Percentiles rank a stretch among this genome's conserved stretches.
These are phyloP conservation scores for Cystobasidium ongulense DNA, from an alignment of 768 basidiomycete species.

Conservation along the genomic window DNA sequence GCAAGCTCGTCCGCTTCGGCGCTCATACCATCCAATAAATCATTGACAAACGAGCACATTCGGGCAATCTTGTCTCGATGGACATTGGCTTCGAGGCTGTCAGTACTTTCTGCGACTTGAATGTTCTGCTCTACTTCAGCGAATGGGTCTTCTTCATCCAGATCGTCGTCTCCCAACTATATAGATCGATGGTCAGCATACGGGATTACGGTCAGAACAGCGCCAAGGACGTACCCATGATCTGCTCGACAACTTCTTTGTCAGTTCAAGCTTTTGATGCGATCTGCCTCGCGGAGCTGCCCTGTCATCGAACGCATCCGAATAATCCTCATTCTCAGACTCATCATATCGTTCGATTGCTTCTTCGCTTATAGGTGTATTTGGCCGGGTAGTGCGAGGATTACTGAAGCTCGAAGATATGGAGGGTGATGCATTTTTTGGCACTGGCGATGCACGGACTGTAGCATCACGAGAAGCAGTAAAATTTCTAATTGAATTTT, in stretches of 20 bases:
- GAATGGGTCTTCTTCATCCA: constrained; percentile 92
- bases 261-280: constrained; percentile 61
- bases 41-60: constrained; percentile 68
- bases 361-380: not conserved
- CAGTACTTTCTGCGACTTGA: constrained; percentile 45
- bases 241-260: constrained; percentile 74
- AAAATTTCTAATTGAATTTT: constrained; percentile 17
- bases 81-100: constrained; percentile 83
- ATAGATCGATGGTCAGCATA: not conserved
- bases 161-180: constrained; percentile 70
- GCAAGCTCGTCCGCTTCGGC: constrained; percentile 67
- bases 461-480: not conserved
- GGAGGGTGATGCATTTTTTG: not conserved
- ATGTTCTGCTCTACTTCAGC: constrained; percentile 59
- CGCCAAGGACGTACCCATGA: constrained; percentile 61
- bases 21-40: constrained; percentile 77
- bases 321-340: constrained; percentile 79
- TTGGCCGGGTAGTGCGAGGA: not conserved
- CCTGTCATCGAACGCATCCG: constrained; percentile 78
- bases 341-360: constrained; percentile 30
- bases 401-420: not conserved
- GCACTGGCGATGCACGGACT: not conserved
- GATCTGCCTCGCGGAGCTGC: not conserved
- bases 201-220: not conserved
- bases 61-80: constrained; percentile 88